Evolutionary conservation across 805 yeast genomes (phyloP), one percentile per base, ranked within the genome.

Genomic region (Ogataea pignaliae): DNA sequence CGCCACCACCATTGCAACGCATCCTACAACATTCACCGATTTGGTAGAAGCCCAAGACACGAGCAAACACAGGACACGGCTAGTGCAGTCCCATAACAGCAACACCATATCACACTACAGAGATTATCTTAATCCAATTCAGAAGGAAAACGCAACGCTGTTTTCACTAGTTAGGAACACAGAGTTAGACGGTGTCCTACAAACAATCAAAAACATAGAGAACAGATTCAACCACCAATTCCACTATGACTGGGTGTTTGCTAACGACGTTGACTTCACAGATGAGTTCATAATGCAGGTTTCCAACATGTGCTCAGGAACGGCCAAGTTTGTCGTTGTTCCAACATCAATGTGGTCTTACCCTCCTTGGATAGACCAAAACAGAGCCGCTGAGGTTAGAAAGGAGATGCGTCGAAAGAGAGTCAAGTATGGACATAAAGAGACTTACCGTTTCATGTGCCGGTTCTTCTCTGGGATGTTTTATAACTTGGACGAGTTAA

Each of bases 211-310:
- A 50, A 70, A 73, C 42, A 74, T 81, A 18, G 85, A 84, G 57
- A 79, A 75, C 53, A 63, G 88, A 29, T 85, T 83, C 68, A 85
- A 85, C 63, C 40, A 62, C 40, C 65, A 71, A 43, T 79, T 6
- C 16, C 75, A 78, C 51, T 83, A 84, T 55, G 88, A 83, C 56
- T 84, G 86, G 85, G 79, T 82, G 4, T 85, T 85, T 56, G 66
- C 84, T 39, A 85, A 85, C 60, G 86, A 85, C 55, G 77, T 70
- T 50, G 78, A 75, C 3, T 85, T 85, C 60, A 55, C 71, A 28
- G 71, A 68, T 7, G 77, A 75, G 46, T 85, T 85, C 62, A 72
- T 69, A 43, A 59, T 65, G 37, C 62, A 68, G 18, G 73, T 83
- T 2, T 47, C 70, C 14, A 70, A 70, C 17, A 55, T 74, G 35